These are phyloP conservation scores for Citrus trifoliata DNA, from an alignment of 345 rosid genomes.

Conservation along the genomic window DNA sequence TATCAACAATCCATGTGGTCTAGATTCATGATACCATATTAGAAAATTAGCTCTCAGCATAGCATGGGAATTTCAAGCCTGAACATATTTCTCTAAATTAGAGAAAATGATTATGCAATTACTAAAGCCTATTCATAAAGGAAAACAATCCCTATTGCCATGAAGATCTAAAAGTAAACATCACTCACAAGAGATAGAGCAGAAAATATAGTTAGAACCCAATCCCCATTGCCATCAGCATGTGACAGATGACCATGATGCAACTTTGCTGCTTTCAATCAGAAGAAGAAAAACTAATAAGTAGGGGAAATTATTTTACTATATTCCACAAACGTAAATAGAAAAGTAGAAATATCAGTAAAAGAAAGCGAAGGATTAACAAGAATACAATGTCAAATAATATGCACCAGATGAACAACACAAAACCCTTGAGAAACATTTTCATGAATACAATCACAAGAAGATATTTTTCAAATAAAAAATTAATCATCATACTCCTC, in stretches of 20 bases:
- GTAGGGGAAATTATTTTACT: not conserved
- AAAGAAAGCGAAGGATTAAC: not conserved
- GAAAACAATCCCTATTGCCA: not conserved
- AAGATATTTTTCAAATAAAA: too few relatives aligned
- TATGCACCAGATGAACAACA: not conserved
- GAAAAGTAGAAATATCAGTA: not conserved
- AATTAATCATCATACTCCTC: not conserved
- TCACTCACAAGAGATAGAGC: constrained; percentile 87
- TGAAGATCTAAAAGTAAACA: not conserved
- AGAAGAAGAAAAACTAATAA: constrained; percentile 1
- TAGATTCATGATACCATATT: not conserved
- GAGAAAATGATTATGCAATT: not conserved
- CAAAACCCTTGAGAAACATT: not conserved
- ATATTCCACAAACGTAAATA: not conserved
- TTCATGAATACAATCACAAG: not conserved
- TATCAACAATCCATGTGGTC: not conserved
- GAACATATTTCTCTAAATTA: not conserved
- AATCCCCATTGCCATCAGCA: constrained; percentile 97
- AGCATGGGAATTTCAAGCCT: not conserved
- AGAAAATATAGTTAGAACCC: constrained; percentile 90
- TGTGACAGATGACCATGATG: constrained; percentile 81
- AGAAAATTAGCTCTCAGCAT: not conserved
- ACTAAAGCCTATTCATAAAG: not conserved
- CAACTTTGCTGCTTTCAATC: constrained; percentile 64
- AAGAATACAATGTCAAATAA: not conserved